phyloP scores from a whole-genome alignment of 441 rosid species.

The Populus hybrid region DNA sequence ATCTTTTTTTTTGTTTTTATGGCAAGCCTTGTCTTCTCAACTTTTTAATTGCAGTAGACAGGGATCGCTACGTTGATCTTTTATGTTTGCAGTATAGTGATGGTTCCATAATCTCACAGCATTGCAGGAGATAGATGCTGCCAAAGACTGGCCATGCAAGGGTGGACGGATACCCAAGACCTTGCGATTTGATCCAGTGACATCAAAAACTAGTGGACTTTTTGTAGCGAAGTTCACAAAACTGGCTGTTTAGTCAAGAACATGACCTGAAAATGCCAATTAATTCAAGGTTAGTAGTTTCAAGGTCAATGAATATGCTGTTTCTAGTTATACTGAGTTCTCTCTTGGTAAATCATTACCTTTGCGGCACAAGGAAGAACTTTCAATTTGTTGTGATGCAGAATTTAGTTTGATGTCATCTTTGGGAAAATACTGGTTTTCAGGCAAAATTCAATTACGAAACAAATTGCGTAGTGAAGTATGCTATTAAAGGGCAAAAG shows the following conservation, averaged over 20 bases:
- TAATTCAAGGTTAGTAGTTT: constrained; percentile 3
- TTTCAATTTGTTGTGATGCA: neutral
- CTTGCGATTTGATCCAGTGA: constrained; percentile 70
- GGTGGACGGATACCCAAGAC: constrained; percentile 69
- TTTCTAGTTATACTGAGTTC: neutral
- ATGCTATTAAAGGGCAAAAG: neutral
- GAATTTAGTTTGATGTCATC: neutral
- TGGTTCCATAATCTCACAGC: constrained; percentile 36
- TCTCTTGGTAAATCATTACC: neutral
- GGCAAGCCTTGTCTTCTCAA: neutral
- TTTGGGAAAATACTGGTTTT: neutral
- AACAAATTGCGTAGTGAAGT: neutral
- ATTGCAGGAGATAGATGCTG: constrained; percentile 60
- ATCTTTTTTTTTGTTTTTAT: too few species aligned
- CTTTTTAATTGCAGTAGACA: neutral
- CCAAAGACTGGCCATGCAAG: constrained; percentile 75
- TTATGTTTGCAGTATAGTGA: neutral
- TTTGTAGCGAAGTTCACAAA: constrained; percentile 76
- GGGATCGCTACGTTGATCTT: neutral
- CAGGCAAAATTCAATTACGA: neutral
- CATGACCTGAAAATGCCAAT: neutral
- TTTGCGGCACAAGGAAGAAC: neutral
- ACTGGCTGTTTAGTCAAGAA: neutral
- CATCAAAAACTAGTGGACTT: constrained; percentile 91
- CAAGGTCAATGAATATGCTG: neutral